Evolutionary conservation across 805 yeast genomes (phyloP).

Genomic region (Isabelozyma heimii): DNA sequence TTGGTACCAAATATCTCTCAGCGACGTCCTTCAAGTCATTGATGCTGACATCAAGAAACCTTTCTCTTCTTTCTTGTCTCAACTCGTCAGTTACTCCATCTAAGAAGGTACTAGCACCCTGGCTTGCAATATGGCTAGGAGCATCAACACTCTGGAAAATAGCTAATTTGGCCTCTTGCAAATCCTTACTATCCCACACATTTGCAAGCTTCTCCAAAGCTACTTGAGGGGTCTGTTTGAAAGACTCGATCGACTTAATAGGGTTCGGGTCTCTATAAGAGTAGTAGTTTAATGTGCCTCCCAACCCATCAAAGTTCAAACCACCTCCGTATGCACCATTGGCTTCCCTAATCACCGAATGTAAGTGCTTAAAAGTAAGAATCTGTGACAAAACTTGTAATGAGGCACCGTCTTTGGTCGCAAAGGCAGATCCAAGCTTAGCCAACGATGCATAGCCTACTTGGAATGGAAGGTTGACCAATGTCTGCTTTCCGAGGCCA

Average conservation of each 20-base stretch:
- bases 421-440: constrained; percentile 62
- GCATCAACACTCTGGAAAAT: constrained; percentile 91
- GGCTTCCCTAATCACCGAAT: constrained; percentile 86
- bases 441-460: constrained; percentile 80
- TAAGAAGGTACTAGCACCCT: constrained; percentile 66
- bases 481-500: constrained; percentile 29
- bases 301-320: constrained; percentile 73
- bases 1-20: constrained; percentile 55
- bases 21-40: constrained; percentile 63
- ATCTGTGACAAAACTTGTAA: constrained; percentile 80
- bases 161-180: constrained; percentile 87
- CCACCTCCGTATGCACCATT: constrained; percentile 99
- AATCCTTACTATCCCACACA: constrained; percentile 60
- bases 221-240: constrained; percentile 50
- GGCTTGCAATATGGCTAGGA: constrained; percentile 76
- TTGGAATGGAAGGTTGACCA: constrained; percentile 78
- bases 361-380: constrained; percentile 78
- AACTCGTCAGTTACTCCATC: constrained; percentile 73
- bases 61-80: constrained; percentile 77
- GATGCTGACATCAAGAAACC: constrained; percentile 62
- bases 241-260: constrained; percentile 59
- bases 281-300: constrained; percentile 77
- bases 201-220: constrained; percentile 27
- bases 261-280: constrained; percentile 96
- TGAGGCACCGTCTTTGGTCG: constrained; percentile 75